Evolutionary conservation across 352 stramenopile species (phyloP).

Genomic region (Pythium chondricola): DNA sequence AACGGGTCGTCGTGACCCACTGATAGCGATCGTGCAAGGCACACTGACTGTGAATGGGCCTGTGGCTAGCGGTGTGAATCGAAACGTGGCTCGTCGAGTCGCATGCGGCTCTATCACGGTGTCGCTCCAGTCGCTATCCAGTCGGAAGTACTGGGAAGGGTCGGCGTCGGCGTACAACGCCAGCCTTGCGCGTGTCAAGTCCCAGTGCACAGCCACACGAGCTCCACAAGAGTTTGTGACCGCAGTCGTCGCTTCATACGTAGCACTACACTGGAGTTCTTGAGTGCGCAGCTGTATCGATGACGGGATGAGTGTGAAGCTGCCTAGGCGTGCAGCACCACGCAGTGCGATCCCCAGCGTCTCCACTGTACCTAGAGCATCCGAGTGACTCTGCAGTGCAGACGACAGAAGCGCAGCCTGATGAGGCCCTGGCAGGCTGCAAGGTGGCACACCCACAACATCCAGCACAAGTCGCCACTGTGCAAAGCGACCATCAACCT

Average conservation of each 20-base stretch:
- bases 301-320: conserved; percentile 9
- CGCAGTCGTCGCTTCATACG: conserved; percentile 6
- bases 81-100: conserved; percentile 16
- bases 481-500: conserved; percentile 10
- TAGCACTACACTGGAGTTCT: too few relatives aligned
- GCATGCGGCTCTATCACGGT: conserved; percentile 9
- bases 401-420: conserved; percentile 18
- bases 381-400: conserved; percentile 3
- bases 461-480: conserved; percentile 33
- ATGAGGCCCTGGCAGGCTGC: conserved; percentile 40
- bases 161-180: not conserved
- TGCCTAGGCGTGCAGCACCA: conserved; percentile 8
- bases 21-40: conserved; percentile 25
- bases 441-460: conserved; percentile 39
- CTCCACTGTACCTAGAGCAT: too few relatives aligned
- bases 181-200: conserved; percentile 8
- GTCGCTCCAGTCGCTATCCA: not conserved
- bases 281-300: not conserved
- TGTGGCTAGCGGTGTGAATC: conserved; percentile 36
- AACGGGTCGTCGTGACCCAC: conserved; percentile 8
- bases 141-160: not conserved
- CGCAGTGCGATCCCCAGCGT: conserved; percentile 7
- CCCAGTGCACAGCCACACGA: conserved; percentile 26
- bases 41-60: conserved; percentile 39
- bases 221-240: conserved; percentile 32